Conservation (phyloP, 306 rosid species). For the Crotalaria pallida region DNA sequence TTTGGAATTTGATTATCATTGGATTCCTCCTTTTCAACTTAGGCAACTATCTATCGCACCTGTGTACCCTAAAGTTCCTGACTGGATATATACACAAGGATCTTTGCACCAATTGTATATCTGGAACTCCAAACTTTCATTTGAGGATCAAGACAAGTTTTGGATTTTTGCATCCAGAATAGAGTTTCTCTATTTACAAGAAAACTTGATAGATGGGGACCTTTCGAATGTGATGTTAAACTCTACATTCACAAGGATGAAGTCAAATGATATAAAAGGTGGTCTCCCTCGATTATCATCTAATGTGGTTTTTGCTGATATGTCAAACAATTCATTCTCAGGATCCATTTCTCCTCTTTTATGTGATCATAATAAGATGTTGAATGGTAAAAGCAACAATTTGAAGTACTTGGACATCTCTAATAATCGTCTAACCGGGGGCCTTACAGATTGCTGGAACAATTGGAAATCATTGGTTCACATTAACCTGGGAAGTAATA, state of each 20-base stretch:
- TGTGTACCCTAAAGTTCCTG: neutral
- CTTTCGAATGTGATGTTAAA: neutral
- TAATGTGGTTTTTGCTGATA: neutral
- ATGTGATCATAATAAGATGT: neutral
- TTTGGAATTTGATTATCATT: neutral
- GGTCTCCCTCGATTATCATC: neutral
- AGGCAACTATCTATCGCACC: no score
- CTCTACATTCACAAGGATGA: neutral
- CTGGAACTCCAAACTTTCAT: neutral
- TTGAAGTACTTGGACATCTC: neutral
- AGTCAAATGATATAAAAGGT: neutral
- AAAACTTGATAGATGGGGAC: neutral
- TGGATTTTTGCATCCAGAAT: neutral
- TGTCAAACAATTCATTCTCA: neutral
- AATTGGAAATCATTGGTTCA: neutral
- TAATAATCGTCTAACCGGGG: neutral
- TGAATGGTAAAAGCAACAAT: neutral
- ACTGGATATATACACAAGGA: neutral
- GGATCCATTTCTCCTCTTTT: neutral
- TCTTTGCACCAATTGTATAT: neutral
- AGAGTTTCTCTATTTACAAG: neutral
- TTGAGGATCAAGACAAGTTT: neutral
- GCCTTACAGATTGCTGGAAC: neutral
- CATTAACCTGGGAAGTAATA: neutral
- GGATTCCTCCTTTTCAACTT: neutral